Base-by-base conservation (phyloP, 176 grass and related monocot species). In the Triticum dicoccoides region DNA sequence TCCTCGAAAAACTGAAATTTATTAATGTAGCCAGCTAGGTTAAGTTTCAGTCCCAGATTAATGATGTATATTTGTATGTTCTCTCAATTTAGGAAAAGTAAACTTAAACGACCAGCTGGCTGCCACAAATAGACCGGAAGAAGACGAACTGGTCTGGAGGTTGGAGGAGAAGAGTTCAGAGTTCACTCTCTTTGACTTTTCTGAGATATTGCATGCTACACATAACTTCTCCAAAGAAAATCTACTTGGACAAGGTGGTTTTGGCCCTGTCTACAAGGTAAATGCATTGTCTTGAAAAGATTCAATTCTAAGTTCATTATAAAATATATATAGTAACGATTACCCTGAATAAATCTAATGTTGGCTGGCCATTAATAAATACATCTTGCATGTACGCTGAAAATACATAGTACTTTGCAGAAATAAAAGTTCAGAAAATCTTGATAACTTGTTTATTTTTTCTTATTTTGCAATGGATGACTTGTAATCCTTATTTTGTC, bases 231-330 rank as follows among this genome's bases (percentile, higher is more conserved):
- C 80, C 6, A 84, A 81, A 47, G 44, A 80, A 20, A 94, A 91
- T 47, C 81, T 84, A 58, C 89, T 94, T 58, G 89, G 92, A 68
- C 65, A 90, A 76, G 91, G 89, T 32, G 89, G 89, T n/a, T 94
- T 94, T 65, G 92, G 92, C 69, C 87, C 81, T 64, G 91, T 93
- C 41, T 93, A 93, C 56, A 94, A 91, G 92, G 92, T 78, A 37
- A 61, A 34, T 78, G 18, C 20, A 42, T 42, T 72, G 20, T 72
- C 35, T 23, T 68, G 4, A 54, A 56, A 59, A 51, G 7, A 52
- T 77, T 34, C 15, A 34, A 12, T 72, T 10, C 5, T 5, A 6
- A 23, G 15, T 12, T 73, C 21, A 73, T 24, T 6, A 21, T 58
- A 58, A 21, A 7, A 20, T 20, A n/a, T n/a, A n/a, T n/a, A n/a